Evolutionary conservation across 306 rosid genomes (phyloP).

Genomic region (Abrus pulchellus): DNA sequence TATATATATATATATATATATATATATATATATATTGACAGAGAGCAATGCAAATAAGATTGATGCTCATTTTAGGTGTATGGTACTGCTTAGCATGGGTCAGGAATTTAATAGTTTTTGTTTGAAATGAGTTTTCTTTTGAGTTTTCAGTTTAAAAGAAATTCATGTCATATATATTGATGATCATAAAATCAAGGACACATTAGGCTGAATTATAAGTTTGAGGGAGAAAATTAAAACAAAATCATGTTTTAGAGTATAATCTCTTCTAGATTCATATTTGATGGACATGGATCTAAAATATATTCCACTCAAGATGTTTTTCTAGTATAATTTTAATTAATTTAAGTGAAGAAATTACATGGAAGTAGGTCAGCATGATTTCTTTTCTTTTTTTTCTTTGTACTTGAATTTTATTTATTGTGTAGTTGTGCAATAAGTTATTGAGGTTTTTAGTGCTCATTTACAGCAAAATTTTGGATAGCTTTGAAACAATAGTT

Average conservation of each 20-base stretch:
- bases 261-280: background rate
- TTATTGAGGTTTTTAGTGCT: constrained; percentile 6
- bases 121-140: background rate
- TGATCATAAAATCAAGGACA: background rate
- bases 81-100: background rate
- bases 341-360: background rate
- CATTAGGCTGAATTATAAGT: background rate
- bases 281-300: background rate
- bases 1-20: background rate
- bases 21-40: background rate
- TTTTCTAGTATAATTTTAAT: background rate
- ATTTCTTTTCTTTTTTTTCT: background rate
- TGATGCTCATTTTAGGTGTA: background rate
- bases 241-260: background rate
- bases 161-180: background rate
- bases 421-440: background rate
- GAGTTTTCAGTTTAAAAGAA: background rate
- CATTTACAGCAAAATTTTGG: background rate
- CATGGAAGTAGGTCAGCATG: constrained; percentile 7
- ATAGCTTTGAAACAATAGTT: background rate
- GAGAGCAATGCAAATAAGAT: background rate
- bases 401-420: background rate
- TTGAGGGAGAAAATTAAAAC: background rate
- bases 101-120: background rate
- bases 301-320: background rate